Percentiles rank a stretch among this genome's conserved stretches.
Conservation (phyloP, 148 eudicot species). For the Persicaria tinctoria region DNA sequence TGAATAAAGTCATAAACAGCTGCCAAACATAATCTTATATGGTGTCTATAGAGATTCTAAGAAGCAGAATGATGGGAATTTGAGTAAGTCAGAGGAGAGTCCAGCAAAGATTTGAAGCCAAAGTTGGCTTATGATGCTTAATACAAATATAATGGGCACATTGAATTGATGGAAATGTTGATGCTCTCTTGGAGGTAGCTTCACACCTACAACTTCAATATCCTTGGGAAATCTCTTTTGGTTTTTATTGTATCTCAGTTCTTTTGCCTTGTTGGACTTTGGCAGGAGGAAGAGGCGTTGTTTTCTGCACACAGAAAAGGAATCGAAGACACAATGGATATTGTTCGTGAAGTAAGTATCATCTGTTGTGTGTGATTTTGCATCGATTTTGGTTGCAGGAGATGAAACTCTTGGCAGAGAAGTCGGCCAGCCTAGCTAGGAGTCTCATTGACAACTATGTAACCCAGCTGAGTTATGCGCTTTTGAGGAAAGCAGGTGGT, state of each 20-base stretch:
- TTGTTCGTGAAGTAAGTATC: too few relatives aligned
- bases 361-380: too few relatives aligned
- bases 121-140: background rate
- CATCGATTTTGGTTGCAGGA: conserved; percentile 42
- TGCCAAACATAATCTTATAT: conserved; percentile 22
- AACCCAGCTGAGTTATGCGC: conserved; percentile 79
- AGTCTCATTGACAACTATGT: conserved; percentile 91
- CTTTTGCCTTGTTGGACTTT: too few relatives aligned
- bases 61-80: conserved; percentile 16
- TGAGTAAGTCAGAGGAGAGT: conserved; percentile 17
- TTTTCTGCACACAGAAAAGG: too few relatives aligned
- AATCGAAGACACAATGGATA: too few relatives aligned
- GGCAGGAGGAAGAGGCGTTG: too few relatives aligned
- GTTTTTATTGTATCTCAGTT: too few relatives aligned
- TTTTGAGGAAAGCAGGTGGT: conserved; percentile 94
- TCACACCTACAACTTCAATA: too few relatives aligned
- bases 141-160: conserved; percentile 14
- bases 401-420: conserved; percentile 97
- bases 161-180: conserved; percentile 13
- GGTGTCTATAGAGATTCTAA: conserved; percentile 32
- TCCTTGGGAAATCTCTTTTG: too few relatives aligned
- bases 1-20: background rate
- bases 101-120: conserved; percentile 15
- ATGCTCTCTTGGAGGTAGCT: too few relatives aligned
- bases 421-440: conserved; percentile 85